These are phyloP conservation scores for Amniculicola lignicola DNA, from an alignment of 495 filamentous ascomycete species.

Conservation along the genomic window DNA sequence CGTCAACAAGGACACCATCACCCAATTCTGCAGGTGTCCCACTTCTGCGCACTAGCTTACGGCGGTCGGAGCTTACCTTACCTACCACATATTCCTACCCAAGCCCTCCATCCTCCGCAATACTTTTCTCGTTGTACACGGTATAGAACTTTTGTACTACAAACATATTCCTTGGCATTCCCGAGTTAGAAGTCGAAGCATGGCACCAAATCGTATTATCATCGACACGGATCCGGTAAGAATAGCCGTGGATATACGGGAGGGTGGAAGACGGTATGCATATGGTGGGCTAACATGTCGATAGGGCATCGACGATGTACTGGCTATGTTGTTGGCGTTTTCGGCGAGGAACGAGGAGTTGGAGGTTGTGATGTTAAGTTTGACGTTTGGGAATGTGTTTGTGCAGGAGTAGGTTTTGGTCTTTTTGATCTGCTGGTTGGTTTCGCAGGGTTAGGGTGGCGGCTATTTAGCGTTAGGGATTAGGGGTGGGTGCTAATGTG, in stretches of 20 bases:
- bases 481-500: neutral
- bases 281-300: neutral
- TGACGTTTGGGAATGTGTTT: constrained; percentile 90
- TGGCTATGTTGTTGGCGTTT: constrained; percentile 81
- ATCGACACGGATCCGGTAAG: constrained; percentile 82
- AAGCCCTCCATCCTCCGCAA: too few relatives aligned
- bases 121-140: too few relatives aligned
- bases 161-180: neutral
- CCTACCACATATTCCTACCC: too few relatives aligned
- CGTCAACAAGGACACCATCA: too few relatives aligned
- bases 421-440: too few relatives aligned
- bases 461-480: too few relatives aligned
- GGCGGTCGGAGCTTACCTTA: too few relatives aligned
- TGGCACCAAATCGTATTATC: constrained; percentile 68
- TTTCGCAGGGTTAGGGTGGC: too few relatives aligned
- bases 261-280: too few relatives aligned
- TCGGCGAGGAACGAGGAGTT: constrained; percentile 79
- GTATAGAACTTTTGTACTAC: neutral
- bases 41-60: neutral
- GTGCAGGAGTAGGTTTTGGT: constrained; percentile 59
- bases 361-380: constrained; percentile 81
- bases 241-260: too few relatives aligned
- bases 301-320: constrained; percentile 86
- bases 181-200: constrained; percentile 3
- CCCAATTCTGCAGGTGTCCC: neutral